Conservation (phyloP, 1,284 basidiomycete genomes). For the Ustilago esculenta region DNA sequence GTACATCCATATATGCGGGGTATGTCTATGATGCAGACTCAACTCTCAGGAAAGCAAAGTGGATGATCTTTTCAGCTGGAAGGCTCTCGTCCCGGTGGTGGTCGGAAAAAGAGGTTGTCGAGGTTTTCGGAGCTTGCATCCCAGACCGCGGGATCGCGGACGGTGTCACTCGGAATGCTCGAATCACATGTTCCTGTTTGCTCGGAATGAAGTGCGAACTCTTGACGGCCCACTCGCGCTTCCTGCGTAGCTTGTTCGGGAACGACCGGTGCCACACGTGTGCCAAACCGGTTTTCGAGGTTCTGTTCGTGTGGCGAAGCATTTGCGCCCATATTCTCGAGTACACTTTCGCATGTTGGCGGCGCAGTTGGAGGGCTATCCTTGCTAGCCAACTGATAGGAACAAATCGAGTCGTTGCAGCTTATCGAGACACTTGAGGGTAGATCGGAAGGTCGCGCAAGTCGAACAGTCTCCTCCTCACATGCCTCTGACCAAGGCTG, state of each 20-base stretch:
- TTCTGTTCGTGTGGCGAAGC: background rate
- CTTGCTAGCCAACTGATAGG: background rate
- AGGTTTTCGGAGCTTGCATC: slow-evolving; percentile 14
- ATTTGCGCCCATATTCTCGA: background rate
- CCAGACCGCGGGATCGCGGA: slow-evolving; percentile 4
- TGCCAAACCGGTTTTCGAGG: background rate
- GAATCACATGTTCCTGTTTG: slow-evolving; percentile 1
- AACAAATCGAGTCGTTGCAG: background rate
- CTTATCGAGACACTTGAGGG: background rate
- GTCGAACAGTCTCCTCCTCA: background rate
- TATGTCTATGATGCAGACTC: too few species aligned
- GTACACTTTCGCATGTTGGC: background rate
- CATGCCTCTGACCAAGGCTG: too few species aligned
- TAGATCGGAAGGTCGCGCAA: background rate
- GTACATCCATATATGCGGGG: too few species aligned
- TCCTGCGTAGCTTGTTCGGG: too few species aligned
- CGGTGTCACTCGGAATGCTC: slow-evolving; percentile 4
- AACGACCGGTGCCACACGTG: too few species aligned
- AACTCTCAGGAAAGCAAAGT: too few species aligned
- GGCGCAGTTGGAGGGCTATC: background rate
- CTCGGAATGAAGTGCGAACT: background rate
- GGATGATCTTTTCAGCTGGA: too few species aligned
- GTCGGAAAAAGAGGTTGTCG: slow-evolving; percentile 32
- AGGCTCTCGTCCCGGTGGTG: slow-evolving; percentile 10
- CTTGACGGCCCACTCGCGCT: background rate